Evolutionary conservation across 2,329 filamentous ascomycete species (phyloP).

Genomic region (Nothopassalora personata): DNA sequence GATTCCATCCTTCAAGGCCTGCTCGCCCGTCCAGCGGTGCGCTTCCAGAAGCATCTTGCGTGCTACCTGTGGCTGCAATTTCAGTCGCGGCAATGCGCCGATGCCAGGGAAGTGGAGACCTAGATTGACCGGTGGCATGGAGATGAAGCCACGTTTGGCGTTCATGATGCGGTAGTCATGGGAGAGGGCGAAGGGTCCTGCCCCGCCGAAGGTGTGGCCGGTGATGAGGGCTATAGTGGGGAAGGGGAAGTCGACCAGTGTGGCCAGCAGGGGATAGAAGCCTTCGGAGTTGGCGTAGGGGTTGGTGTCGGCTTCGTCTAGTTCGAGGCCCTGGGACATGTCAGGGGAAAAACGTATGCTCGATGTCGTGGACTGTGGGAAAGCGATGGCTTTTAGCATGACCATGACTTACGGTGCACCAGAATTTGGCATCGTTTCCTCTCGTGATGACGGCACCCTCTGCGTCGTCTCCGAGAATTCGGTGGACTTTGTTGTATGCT

Average conservation of each 20-base stretch:
- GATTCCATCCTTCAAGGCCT: conserved; percentile 49
- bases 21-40: conserved; percentile 49
- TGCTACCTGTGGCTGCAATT: conserved; percentile 48
- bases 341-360: not conserved
- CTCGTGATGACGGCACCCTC: conserved; percentile 51
- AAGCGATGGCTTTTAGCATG: too few relatives aligned
- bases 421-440: conserved; percentile 48
- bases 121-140: conserved; percentile 51
- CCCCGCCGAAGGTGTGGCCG: conserved; percentile 48
- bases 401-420: conserved; percentile 40
- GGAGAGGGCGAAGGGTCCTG: conserved; percentile 43
- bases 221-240: conserved; percentile 46
- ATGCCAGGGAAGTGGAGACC: conserved; percentile 54
- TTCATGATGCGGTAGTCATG: conserved; percentile 50
- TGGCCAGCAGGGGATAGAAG: conserved; percentile 35
- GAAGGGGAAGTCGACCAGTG: conserved; percentile 35
- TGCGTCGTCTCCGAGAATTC: conserved; percentile 42
- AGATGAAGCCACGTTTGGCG: conserved; percentile 42
- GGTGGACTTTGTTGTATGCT: conserved; percentile 46
- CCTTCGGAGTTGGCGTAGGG: conserved; percentile 33
- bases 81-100: conserved; percentile 48
- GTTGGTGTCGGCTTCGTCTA: conserved; percentile 33
- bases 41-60: conserved; percentile 54
- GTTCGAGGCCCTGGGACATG: conserved; percentile 29
- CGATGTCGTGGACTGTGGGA: not conserved